Evolutionary conservation across 176 grass and related monocot genomes (phyloP).

Genomic region (Carex parvula): DNA sequence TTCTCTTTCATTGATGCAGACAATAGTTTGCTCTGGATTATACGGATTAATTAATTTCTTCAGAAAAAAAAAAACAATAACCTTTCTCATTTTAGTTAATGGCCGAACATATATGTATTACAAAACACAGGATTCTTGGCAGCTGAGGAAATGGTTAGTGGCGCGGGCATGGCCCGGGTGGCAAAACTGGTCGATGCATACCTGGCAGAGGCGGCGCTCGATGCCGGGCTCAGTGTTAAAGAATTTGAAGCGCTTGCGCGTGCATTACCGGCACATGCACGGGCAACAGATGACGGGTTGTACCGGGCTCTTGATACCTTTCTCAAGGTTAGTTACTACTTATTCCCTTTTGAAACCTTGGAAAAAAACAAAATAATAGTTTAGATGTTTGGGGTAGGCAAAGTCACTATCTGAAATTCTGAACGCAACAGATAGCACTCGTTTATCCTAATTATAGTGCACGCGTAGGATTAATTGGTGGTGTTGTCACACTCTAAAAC

Average conservation of each 20-base stretch:
- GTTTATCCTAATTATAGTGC: not conserved
- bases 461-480: not conserved
- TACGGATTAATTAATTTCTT: not conserved
- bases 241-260: slow-evolving; percentile 82
- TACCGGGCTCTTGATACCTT: slow-evolving; percentile 94
- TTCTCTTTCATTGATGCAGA: not conserved
- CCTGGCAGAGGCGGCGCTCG: slow-evolving; percentile 73
- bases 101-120: not conserved
- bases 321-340: slow-evolving; percentile 62
- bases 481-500: not conserved
- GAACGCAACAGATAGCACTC: not conserved
- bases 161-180: slow-evolving; percentile 49
- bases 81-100: not conserved
- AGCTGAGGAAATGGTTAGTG: slow-evolving; percentile 26
- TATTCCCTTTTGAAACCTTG: not conserved
- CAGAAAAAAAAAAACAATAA: not conserved
- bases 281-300: slow-evolving; percentile 74
- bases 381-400: not conserved
- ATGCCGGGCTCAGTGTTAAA: slow-evolving; percentile 51
- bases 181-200: slow-evolving; percentile 83
- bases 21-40: not conserved
- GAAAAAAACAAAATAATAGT: not conserved
- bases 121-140: slow-evolving; percentile 16
- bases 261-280: slow-evolving; percentile 63
- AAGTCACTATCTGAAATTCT: not conserved